A percentile compares a stretch with the other conserved stretches of the same genome.
Evolutionary conservation across 139 green algal species (phyloP).

Genomic region (Coelastrella sp.): DNA sequence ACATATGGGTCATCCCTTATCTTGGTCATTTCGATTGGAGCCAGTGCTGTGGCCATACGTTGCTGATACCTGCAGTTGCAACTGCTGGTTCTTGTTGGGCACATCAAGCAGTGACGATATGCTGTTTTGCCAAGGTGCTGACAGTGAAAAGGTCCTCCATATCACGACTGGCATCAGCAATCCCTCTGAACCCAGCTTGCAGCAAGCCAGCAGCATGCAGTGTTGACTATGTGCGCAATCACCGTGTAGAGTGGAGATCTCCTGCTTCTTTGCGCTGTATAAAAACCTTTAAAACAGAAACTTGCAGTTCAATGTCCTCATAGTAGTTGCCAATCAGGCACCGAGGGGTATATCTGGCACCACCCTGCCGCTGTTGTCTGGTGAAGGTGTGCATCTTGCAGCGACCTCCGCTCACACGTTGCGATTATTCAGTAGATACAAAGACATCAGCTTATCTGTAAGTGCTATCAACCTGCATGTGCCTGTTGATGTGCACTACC

Average conservation of each 20-base stretch:
- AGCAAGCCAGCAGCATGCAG: too few species aligned
- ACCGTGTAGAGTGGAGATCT: conserved; percentile 61
- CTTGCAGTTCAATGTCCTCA: conserved; percentile 71
- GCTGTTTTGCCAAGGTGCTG: too few species aligned
- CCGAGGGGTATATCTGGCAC: conserved; percentile 42
- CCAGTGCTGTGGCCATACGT: conserved; percentile 56
- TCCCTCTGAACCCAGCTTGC: too few species aligned
- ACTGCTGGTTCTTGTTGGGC: background rate
- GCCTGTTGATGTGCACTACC: too few species aligned
- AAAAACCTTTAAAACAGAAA: conserved; percentile 64
- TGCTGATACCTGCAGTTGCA: conserved; percentile 55
- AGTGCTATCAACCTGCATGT: background rate
- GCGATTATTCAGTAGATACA: too few species aligned
- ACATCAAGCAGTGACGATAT: too few species aligned
- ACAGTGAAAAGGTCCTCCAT: too few species aligned
- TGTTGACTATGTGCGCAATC: background rate
- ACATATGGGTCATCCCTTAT: conserved; percentile 65
- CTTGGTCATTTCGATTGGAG: conserved; percentile 63
- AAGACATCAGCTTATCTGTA: too few species aligned
- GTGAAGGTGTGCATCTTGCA: conserved; percentile 54
- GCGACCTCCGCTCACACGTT: too few species aligned
- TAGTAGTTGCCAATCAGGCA: conserved; percentile 76
- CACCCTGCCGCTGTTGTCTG: conserved; percentile 63
- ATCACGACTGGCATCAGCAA: too few species aligned
- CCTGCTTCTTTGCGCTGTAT: conserved; percentile 58